Evolutionary conservation across 2,329 filamentous ascomycete species (phyloP), one percentile per base, ranked within the genome.

Genomic region (Xylariaceae sp.): DNA sequence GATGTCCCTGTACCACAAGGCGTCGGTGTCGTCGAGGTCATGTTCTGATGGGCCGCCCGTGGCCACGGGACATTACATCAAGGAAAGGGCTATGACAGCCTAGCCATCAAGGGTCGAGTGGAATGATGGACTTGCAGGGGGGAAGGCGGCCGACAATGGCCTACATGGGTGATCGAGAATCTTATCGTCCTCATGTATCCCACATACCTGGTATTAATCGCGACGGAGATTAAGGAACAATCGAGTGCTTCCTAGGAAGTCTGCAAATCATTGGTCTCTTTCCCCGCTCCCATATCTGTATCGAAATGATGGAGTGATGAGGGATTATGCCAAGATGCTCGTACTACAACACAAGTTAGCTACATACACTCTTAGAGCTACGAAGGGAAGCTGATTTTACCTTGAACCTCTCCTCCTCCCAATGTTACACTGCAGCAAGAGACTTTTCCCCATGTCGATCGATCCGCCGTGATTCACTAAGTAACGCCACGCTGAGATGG

Each of bases 1-100:
- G 53, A 55, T 50, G 39, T 44, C 39, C 53, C 53, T 13, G 53
- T 55, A 2, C 53, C 53, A 7, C 17, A 55, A 50, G 53, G 53
- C n/a, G 30, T 42, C 6, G 45, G 45, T 13, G 44, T 49, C 45
- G 34, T 49, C n/a, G 53, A 55, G 18, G 44, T 55, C 53, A 50
- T 50, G 53, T 55, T 55, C 23, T 55, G 39, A 54, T 47, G 4
- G 23, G 17, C 17, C 11, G 47, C 5, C 47, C 23, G 11, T 17
- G 47, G 47, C 37, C 37, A 30, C 23, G 23, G 23, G 23, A 30
- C 23, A 30, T 30, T 5, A 30, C 23, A 30, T 30, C 23, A 30
- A 30, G 23, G 23, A 4, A 30, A 30, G 23, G 13, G 37, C 37
- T 13, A 42, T 42, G 37, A 9, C 9, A 42, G 7, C 3, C 3